Evolutionary conservation across 1,139 yeast genomes (phyloP), one percentile per base, ranked within the genome.

Genomic region (Citeromyces hawaiiensis): DNA sequence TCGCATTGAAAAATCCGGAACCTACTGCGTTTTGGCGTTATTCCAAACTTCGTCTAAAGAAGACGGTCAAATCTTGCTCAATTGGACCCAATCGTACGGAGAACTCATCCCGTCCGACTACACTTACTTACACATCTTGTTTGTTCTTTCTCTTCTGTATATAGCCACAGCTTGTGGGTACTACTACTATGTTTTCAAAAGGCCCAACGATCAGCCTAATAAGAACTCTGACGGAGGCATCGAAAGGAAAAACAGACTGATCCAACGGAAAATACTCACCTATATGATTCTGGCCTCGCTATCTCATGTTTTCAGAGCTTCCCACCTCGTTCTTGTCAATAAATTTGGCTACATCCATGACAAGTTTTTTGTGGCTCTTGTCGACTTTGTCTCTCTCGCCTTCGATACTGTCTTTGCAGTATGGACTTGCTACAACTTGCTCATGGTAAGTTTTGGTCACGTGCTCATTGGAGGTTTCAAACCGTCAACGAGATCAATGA

Each of bases 31-130:
- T 50, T 3, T 6, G 18, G 39, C 2, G 40, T 35, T 11, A 9
- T 27, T 25, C 39, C 36, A 2, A 39, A 40, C 51, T 4, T 48
- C 45, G 6, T 41, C 38, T 14, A 33, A 19, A 7, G 40, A 40
- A 1, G 37, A 37, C 8, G 16, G 48, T 5, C 13, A 31, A 1
- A 45, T 52, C 13, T 38, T 38, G 16, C 48, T 55, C 13, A 53
- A 48, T 35, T 55, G 60, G 60, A 44, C 42, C 14, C 60, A 55
- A 42, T 44, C 54, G 6, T 54, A 45, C 42, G 60, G 60, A 25
- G 39, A 43, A 32, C 43, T 56, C 30, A 36, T 51, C n/a, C 48
- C 48, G 4, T 45, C 48, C 6, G 59, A 56, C 37, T 56, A 50
- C 37, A 44, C 44, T 18, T 46, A 47, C 37, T 36, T 56, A 36